phyloP scores from a whole-genome alignment of 495 filamentous ascomycete species.

The Tuber brumale region DNA sequence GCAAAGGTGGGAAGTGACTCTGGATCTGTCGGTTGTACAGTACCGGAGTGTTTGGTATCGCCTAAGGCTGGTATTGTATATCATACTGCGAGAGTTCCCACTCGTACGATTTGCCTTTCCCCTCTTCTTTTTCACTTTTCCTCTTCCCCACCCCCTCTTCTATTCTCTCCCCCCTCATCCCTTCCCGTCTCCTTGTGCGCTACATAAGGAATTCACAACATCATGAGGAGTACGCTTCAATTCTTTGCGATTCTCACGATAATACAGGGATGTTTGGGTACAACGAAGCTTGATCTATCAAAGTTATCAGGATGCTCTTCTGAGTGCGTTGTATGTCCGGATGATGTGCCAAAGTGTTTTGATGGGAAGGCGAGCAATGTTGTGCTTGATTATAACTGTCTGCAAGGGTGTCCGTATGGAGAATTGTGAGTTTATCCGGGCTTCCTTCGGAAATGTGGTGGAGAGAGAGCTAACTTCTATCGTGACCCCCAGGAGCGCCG shows the following conservation, averaged over 20 bases:
- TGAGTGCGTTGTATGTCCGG: not conserved
- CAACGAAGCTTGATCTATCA: not conserved
- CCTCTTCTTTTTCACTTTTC: not conserved
- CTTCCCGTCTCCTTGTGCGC: not conserved
- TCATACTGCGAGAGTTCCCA: not conserved
- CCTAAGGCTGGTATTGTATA: not conserved
- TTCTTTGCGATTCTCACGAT: not conserved
- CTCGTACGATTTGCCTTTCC: not conserved
- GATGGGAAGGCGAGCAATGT: not conserved
- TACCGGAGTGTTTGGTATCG: not conserved
- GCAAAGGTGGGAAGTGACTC: not conserved
- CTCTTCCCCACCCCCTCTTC: not conserved
- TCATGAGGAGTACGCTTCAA: not conserved
- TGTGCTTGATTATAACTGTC: not conserved
- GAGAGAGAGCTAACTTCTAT: not conserved
- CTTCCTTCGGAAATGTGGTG: not conserved
- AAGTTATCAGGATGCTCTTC: not conserved
- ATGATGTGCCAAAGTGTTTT: not conserved
- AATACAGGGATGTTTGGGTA: not conserved
- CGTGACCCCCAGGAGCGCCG: not conserved
- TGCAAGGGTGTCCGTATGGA: not conserved
- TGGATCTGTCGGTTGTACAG: not conserved
- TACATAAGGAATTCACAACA: not conserved
- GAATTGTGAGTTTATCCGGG: not conserved
- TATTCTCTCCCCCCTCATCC: not conserved